phyloP scores from a whole-genome alignment of 805 yeast genomes.

The Candida takata region DNA sequence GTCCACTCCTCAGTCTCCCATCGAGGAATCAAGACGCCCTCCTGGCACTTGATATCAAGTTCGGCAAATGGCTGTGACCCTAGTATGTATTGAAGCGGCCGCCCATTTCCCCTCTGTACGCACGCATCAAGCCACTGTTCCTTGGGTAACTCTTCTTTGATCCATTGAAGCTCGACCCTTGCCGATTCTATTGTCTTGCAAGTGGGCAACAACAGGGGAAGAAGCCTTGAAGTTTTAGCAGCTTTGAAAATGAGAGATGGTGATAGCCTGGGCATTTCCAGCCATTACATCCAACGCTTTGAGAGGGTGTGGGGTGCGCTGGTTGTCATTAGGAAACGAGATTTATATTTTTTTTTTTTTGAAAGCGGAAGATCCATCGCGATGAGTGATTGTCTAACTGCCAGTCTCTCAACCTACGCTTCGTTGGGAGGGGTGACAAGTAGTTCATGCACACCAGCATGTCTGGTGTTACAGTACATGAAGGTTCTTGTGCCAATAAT shows the following conservation, averaged over 20 bases:
- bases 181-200: slow-evolving; percentile 33
- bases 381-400: no score
- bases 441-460: no score
- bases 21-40: slow-evolving; percentile 78
- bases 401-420: no score
- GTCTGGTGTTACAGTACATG: no score
- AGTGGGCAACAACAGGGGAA: slow-evolving; percentile 7
- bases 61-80: slow-evolving; percentile 84
- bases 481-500: no score
- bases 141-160: slow-evolving; percentile 46
- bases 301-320: no score
- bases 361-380: no score
- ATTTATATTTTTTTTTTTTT: no score
- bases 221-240: slow-evolving; percentile 2
- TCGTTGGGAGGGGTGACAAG: no score
- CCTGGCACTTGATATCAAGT: slow-evolving; percentile 50
- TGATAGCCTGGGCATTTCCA: slow-evolving; percentile 15
- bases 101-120: slow-evolving; percentile 38
- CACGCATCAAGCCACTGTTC: slow-evolving; percentile 47
- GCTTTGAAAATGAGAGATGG: slow-evolving; percentile 12
- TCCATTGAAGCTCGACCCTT: slow-evolving; percentile 56
- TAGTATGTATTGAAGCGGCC: slow-evolving; percentile 80
- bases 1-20: slow-evolving; percentile 97
- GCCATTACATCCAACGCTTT: no score
- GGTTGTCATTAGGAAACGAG: no score